Evolutionary conservation across 768 basidiomycete genomes (phyloP).

Genomic region (Dioszegia crocea): DNA sequence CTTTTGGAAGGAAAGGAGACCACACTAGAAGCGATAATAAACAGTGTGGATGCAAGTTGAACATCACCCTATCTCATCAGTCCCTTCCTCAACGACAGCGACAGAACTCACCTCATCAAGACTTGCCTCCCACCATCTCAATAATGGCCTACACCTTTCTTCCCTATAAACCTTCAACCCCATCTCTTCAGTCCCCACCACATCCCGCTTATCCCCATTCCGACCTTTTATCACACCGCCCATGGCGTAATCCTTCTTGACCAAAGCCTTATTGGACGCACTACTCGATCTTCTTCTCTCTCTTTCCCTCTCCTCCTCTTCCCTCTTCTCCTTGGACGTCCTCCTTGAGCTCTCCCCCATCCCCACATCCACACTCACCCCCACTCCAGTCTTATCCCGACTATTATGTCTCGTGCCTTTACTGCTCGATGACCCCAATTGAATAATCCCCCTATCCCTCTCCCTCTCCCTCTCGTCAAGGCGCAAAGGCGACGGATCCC

Average conservation of each 20-base stretch:
- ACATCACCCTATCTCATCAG: constrained; percentile 30
- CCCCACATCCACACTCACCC: neutral
- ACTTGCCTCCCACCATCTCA: constrained; percentile 31
- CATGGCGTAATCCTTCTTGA: neutral
- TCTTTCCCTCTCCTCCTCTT: neutral
- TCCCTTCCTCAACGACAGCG: neutral
- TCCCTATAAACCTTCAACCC: constrained; percentile 17
- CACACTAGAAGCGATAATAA: constrained; percentile 20
- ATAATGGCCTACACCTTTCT: constrained; percentile 19
- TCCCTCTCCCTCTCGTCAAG: neutral
- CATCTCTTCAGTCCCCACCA: neutral
- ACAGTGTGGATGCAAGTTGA: constrained; percentile 28
- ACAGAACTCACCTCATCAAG: constrained; percentile 36
- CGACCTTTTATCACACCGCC: too few species aligned
- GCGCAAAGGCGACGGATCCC: neutral
- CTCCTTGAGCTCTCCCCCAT: neutral
- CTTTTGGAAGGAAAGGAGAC: constrained; percentile 25
- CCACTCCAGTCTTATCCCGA: neutral
- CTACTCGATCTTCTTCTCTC: neutral
- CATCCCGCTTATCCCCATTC: neutral
- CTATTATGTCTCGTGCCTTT: constrained; percentile 1
- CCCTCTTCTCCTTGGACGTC: neutral
- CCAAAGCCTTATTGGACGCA: neutral
- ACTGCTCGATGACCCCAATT: neutral
- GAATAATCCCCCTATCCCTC: neutral